These are phyloP conservation scores for Pyricularia sp. DNA, from an alignment of 2,329 filamentous ascomycete genomes.

Conservation along the genomic window DNA sequence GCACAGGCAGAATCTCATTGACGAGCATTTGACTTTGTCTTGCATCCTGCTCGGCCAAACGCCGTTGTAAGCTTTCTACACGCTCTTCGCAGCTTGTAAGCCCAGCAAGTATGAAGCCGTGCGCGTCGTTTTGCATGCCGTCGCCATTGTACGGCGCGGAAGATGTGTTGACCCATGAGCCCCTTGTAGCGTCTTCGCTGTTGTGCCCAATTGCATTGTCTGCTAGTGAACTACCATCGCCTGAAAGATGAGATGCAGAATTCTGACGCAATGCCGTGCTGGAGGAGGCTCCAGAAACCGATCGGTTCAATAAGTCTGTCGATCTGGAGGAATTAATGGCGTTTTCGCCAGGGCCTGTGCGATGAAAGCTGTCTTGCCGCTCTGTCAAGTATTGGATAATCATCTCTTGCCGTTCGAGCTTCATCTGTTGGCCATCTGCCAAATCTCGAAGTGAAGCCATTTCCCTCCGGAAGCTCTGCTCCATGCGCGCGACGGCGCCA, in stretches of 20 bases:
- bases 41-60: constrained; percentile 47
- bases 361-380: neutral
- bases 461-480: constrained; percentile 9
- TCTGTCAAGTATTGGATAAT: neutral
- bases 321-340: neutral
- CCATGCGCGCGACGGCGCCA: constrained; percentile 22
- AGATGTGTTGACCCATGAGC: neutral
- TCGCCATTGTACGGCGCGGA: neutral
- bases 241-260: neutral
- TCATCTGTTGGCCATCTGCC: neutral
- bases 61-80: constrained; percentile 48
- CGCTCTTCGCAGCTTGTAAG: constrained; percentile 1
- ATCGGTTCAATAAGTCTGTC: neutral
- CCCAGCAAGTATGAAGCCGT: constrained; percentile 1
- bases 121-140: neutral
- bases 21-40: constrained; percentile 52
- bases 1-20: constrained; percentile 52
- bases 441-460: constrained; percentile 3
- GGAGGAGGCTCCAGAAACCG: neutral
- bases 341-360: neutral
- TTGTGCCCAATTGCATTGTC: neutral
- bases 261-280: neutral
- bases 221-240: neutral
- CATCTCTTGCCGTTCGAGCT: neutral
- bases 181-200: neutral